Percentiles rank a stretch among this genome's conserved stretches.
Conservation (phyloP, 1,284 basidiomycete genomes). For the Crepidotus sp. region DNA sequence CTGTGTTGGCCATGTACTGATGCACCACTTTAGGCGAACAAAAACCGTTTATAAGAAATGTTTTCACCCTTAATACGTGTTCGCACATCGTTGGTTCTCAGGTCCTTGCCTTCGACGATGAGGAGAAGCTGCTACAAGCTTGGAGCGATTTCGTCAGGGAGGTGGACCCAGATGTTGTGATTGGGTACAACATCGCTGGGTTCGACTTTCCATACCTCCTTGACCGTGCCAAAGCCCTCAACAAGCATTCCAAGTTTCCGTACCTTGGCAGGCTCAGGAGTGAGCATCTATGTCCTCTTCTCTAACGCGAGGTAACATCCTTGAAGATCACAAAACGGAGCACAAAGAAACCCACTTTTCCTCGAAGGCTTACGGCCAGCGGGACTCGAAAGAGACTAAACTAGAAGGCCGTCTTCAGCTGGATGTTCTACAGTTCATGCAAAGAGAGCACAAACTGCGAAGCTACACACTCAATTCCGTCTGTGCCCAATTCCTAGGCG, state of each 20-base stretch:
- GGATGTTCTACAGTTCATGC: constrained; percentile 93
- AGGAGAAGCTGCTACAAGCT: constrained; percentile 59
- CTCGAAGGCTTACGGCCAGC: constrained; percentile 90
- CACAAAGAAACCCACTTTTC: constrained; percentile 92
- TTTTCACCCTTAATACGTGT: constrained; percentile 93
- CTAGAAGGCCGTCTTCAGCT: constrained; percentile 89
- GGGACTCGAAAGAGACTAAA: constrained; percentile 87
- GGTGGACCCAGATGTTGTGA: constrained; percentile 88
- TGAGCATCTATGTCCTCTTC: constrained; percentile 27
- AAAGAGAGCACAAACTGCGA: constrained; percentile 90
- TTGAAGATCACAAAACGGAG: constrained; percentile 62
- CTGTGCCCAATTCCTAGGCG: constrained; percentile 90
- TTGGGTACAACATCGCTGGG: constrained; percentile 86
- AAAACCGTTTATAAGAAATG: constrained; percentile 88
- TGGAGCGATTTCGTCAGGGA: constrained; percentile 84
- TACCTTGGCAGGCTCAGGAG: constrained; percentile 74
- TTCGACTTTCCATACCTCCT: constrained; percentile 95
- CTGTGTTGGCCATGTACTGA: neutral
- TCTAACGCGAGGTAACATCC: constrained; percentile 4
- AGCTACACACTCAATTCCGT: constrained; percentile 95
- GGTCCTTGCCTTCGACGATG: constrained; percentile 78
- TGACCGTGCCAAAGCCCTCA: constrained; percentile 80
- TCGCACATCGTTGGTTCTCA: constrained; percentile 92
- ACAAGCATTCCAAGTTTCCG: constrained; percentile 66
- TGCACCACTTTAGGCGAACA: constrained; percentile 54